Percentiles rank a stretch among this genome's conserved stretches.
phyloP scores from a whole-genome alignment of 805 yeast species.

The Candida coleopterorum region DNA sequence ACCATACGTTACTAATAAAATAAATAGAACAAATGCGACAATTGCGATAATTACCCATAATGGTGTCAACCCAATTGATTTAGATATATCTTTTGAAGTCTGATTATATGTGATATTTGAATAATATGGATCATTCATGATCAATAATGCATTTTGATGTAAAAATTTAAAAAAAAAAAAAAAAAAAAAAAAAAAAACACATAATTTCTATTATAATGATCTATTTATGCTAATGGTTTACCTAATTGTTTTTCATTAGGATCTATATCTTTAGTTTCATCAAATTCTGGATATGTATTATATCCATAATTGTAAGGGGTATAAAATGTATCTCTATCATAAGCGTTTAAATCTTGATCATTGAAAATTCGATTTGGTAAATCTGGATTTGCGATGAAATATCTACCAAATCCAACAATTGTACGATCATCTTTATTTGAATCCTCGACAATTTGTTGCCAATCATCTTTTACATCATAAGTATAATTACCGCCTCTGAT shows the following conservation, averaged over 20 bases:
- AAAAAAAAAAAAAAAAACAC: not conserved
- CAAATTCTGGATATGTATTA: slow-evolving; percentile 11
- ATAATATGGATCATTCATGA: not conserved
- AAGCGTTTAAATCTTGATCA: slow-evolving; percentile 30
- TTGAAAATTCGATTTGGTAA: slow-evolving; percentile 32
- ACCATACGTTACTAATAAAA: slow-evolving; percentile 2
- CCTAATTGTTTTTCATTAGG: slow-evolving; percentile 9
- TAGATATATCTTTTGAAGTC: not conserved
- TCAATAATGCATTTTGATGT: not conserved
- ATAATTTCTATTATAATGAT: not conserved
- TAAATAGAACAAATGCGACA: not conserved
- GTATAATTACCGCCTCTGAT: slow-evolving; percentile 16
- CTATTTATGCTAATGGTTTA: slow-evolving; percentile 4
- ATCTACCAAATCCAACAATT: slow-evolving; percentile 36
- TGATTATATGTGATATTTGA: not conserved
- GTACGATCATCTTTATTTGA: slow-evolving; percentile 28
- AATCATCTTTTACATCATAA: slow-evolving; percentile 5
- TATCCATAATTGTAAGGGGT: slow-evolving; percentile 25
- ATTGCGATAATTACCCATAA: slow-evolving; percentile 2
- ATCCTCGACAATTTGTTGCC: slow-evolving; percentile 9
- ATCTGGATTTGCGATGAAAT: slow-evolving; percentile 43
- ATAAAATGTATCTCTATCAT: slow-evolving; percentile 40
- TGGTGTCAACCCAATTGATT: slow-evolving; percentile 1
- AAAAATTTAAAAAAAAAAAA: not conserved
- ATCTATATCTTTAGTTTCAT: slow-evolving; percentile 4